phyloP scores from a whole-genome alignment of 1,284 basidiomycete genomes.

The Ganoderma meredithae region DNA sequence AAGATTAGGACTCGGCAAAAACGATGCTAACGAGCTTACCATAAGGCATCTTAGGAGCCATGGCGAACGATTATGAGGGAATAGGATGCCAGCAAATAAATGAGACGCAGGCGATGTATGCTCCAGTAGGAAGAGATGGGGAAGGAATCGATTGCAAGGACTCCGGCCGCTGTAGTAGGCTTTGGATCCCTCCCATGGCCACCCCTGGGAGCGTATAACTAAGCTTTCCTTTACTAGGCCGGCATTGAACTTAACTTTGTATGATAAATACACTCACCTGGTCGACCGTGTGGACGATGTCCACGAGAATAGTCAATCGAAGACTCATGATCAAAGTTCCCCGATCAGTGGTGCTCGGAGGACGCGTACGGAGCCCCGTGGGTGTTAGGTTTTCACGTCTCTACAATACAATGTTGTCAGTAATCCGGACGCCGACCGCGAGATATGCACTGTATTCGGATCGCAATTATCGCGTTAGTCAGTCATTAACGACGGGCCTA shows the following conservation, averaged over 20 bases:
- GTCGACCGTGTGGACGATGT: not conserved
- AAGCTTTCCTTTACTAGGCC: not conserved
- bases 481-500: not conserved
- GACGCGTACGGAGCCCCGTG: not conserved
- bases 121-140: not conserved
- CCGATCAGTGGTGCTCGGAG: not conserved
- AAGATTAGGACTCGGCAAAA: not conserved
- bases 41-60: slow-evolving; percentile 6
- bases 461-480: not conserved
- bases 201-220: not conserved
- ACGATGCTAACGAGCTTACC: not conserved
- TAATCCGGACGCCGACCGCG: not conserved
- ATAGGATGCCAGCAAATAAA: not conserved
- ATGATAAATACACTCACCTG: not conserved
- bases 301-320: not conserved
- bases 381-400: not conserved
- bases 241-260: not conserved
- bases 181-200: not conserved
- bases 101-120: not conserved
- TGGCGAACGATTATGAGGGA: not conserved
- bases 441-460: not conserved
- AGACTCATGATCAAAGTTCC: too few species aligned
- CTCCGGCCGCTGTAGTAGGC: not conserved
- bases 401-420: not conserved
- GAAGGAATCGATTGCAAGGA: not conserved